Percentiles rank a stretch among this genome's conserved stretches.
Conservation (phyloP, 2,329 filamentous ascomycete genomes). For the Curvularia eragrostidis region DNA sequence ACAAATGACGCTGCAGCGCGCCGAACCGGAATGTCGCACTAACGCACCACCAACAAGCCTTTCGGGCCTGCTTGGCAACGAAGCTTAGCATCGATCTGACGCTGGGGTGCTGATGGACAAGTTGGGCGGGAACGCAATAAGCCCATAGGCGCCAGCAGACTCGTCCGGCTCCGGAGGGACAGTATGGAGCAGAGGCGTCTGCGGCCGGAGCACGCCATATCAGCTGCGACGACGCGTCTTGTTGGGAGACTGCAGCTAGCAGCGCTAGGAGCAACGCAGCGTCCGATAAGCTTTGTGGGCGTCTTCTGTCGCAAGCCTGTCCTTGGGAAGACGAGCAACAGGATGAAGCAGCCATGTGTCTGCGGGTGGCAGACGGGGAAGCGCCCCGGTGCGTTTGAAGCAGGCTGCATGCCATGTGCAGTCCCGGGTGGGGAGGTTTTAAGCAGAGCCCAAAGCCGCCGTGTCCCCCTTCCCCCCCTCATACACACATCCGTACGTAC, state of each 20-base stretch:
- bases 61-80: constrained; percentile 29
- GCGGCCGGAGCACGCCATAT: not conserved
- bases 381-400: not conserved
- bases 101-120: constrained; percentile 6
- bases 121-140: constrained; percentile 16
- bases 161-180: not conserved
- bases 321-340: not conserved
- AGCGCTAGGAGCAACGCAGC: not conserved
- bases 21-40: constrained; percentile 6
- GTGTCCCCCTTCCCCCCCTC: not conserved
- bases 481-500: not conserved
- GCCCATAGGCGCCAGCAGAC: not conserved
- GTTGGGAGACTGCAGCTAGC: not conserved
- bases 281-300: not conserved
- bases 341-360: not conserved
- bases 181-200: not conserved
- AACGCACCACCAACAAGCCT: constrained; percentile 30
- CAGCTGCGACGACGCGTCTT: not conserved
- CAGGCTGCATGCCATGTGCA: not conserved
- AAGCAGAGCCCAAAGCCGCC: not conserved
- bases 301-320: not conserved
- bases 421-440: not conserved
- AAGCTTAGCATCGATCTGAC: constrained; percentile 33
- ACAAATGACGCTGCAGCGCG: not conserved
- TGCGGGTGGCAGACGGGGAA: not conserved